Percentiles rank a stretch among this genome's conserved stretches.
Conservation (phyloP, 768 basidiomycete species). For the Amyloporia xantha region DNA sequence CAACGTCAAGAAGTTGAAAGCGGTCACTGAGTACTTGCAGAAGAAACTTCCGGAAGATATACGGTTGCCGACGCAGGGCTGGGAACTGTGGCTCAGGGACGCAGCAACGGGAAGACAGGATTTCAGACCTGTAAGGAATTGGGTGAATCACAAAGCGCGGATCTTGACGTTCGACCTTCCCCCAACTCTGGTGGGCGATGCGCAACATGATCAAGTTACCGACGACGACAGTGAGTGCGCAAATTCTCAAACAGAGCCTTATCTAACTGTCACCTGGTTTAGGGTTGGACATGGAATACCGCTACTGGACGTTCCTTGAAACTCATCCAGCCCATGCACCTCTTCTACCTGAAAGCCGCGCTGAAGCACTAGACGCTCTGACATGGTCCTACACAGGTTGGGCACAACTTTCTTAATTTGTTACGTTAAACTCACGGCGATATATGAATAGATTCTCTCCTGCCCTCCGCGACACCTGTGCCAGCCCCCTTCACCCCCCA, state of each 20-base stretch:
- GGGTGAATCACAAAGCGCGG: slow-evolving; percentile 62
- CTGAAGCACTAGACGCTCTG: slow-evolving; percentile 68
- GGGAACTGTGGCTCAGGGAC: slow-evolving; percentile 62
- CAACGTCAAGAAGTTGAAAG: slow-evolving; percentile 40
- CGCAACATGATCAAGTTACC: slow-evolving; percentile 12
- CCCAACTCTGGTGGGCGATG: slow-evolving; percentile 15
- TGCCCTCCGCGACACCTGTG: slow-evolving; percentile 49
- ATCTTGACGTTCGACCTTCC: slow-evolving; percentile 44
- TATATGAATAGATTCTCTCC: slow-evolving; percentile 61
- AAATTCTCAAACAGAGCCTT: background rate
- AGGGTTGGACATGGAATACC: slow-evolving; percentile 72
- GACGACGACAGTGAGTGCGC: slow-evolving; percentile 37
- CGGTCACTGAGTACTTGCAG: slow-evolving; percentile 43
- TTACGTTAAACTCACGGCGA: no score
- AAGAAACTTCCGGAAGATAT: slow-evolving; percentile 25
- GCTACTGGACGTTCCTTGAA: slow-evolving; percentile 81
- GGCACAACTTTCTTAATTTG: no score
- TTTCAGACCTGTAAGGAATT: slow-evolving; percentile 38
- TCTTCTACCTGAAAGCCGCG: slow-evolving; percentile 47
- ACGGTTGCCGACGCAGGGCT: slow-evolving; percentile 30
- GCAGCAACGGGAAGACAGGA: slow-evolving; percentile 25
- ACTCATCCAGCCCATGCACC: slow-evolving; percentile 66
- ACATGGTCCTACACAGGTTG: slow-evolving; percentile 77
- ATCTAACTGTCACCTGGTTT: slow-evolving; percentile 2
- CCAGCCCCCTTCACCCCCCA: slow-evolving; percentile 68